Conservation (phyloP, 257 asterid genomes). For the Echites panduratus region DNA sequence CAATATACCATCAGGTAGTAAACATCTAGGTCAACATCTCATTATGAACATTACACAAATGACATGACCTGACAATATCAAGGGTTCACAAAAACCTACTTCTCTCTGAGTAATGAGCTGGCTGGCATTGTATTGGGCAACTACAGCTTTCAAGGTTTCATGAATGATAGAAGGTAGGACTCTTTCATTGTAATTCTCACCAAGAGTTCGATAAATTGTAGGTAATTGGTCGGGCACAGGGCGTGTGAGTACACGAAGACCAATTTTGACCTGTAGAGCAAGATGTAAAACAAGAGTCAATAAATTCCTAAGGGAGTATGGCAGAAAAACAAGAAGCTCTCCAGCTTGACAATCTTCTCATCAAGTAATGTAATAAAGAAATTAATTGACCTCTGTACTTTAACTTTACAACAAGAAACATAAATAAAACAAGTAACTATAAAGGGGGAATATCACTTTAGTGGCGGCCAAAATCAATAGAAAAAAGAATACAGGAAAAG, state of each 20-base stretch:
- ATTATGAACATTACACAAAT: background rate
- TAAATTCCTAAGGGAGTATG: background rate
- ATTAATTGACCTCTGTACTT: background rate
- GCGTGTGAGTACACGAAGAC: conserved; percentile 89
- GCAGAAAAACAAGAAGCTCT: background rate
- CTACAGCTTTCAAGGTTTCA: conserved; percentile 87
- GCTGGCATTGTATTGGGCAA: conserved; percentile 91
- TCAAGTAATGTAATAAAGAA: background rate
- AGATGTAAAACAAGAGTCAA: background rate
- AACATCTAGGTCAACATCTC: background rate
- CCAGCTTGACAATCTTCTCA: background rate
- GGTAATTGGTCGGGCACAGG: conserved; percentile 83
- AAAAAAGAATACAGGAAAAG: background rate
- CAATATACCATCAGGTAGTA: background rate
- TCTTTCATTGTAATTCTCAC: conserved; percentile 82
- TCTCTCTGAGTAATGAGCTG: conserved; percentile 97
- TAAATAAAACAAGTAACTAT: background rate
- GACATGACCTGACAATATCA: background rate
- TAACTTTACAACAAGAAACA: background rate
- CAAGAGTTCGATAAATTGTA: conserved; percentile 73
- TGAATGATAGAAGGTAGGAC: conserved; percentile 87
- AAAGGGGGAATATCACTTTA: background rate
- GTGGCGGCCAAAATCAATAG: background rate
- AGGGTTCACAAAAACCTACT: conserved; percentile 28
- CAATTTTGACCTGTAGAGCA: conserved; percentile 67